Evolutionary conservation across 1,284 basidiomycete species (phyloP), one percentile per base, ranked within the genome.

Genomic region (Sanghuangporus baumii): DNA sequence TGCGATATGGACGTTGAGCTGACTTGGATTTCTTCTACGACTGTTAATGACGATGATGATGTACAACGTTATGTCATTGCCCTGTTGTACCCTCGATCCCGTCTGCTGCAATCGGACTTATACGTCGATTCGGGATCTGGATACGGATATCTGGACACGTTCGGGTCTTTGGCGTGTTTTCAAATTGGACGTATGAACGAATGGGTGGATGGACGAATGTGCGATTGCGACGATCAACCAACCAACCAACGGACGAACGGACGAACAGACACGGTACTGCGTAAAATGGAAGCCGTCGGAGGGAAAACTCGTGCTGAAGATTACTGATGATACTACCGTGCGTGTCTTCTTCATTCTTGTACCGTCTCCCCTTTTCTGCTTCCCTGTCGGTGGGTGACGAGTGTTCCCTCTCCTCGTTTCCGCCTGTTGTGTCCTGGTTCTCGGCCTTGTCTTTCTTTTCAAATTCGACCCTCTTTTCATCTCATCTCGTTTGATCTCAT

Each of bases 301-400:
- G 70, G 91, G 91, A 12, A 87, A 92, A 71, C 82, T 96, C 18
- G 90, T 96, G 58, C 80, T 97, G 65, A 96, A 96, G 77, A 87
- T 96, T 70, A 96, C 94, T 1, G 92, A 96, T 75, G 84, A 96
- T 74, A 82, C 80, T 43, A 90, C 86, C 70, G 94, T 95, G 73
- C 69, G 90, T 81, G 50, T 55, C 23, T 55, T 52, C 18, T 16
- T 48, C 18, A 16, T 20, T 48, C 16, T 3, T 23, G 14, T 18
- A 4, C 9, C 6, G 47, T 48, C 20, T 48, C 47, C n/a, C 20
- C 41, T 43, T 43, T 31, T 2, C 41, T 43, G 12, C 18, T 43
- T 50, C 47, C 47, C 47, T 3, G 6, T 18, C 47, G 12, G 2
- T 50, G 9, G 47, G 20, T 43, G 41, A 43, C 41, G 41, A 43